Conservation (phyloP, 1,284 basidiomycete genomes). For the Trametes polyzona region DNA sequence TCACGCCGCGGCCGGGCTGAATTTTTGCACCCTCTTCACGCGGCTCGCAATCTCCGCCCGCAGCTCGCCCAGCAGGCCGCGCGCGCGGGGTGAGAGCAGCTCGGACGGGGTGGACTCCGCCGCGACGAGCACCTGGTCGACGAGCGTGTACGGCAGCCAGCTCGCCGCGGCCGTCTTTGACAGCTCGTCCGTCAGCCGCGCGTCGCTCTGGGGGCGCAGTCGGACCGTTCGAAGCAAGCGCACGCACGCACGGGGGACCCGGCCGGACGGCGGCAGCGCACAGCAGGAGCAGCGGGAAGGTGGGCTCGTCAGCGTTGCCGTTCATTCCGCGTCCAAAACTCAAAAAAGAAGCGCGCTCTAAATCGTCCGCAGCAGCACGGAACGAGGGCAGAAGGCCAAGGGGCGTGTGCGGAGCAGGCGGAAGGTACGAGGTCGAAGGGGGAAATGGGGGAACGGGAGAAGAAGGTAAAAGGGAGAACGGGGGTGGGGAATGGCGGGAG, state of each 20-base stretch:
- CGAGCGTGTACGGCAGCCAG: slow-evolving; percentile 84
- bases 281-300: background rate
- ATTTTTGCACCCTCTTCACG: slow-evolving; percentile 66
- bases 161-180: slow-evolving; percentile 63
- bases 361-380: slow-evolving; percentile 7
- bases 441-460: no score
- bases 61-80: slow-evolving; percentile 49
- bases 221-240: background rate
- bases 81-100: slow-evolving; percentile 48
- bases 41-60: slow-evolving; percentile 61
- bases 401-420: no score
- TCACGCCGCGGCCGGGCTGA: slow-evolving; percentile 39
- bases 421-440: no score
- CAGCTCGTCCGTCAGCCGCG: slow-evolving; percentile 57
- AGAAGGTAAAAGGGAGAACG: background rate
- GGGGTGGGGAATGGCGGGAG: background rate
- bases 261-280: no score
- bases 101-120: slow-evolving; percentile 60
- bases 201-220: slow-evolving; percentile 52
- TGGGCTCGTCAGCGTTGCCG: background rate
- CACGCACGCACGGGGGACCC: no score
- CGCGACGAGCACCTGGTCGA: slow-evolving; percentile 84
- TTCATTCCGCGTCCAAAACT: background rate
- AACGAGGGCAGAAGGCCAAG: no score
- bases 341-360: slow-evolving; percentile 16